Base-by-base conservation (phyloP, 2,329 filamentous ascomycete species). In the Balansia obtecta region DNA sequence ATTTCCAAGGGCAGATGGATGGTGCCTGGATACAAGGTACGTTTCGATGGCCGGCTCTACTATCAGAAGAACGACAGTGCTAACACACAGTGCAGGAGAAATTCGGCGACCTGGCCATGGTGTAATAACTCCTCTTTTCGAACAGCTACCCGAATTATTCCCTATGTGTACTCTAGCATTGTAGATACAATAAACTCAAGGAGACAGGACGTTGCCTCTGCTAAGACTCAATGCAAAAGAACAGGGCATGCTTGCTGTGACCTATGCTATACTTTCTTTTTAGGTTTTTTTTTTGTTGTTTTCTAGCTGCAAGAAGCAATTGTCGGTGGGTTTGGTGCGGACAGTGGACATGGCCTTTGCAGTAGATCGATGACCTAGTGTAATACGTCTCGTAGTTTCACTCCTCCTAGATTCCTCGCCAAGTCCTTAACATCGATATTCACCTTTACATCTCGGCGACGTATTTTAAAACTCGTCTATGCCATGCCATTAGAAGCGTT, bases 1-100 rank as follows among this genome's bases (percentile, higher is more conserved):
- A 90, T 98, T 58, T 88, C 88, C 71, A 96, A 94, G 85, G 91
- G 91, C 71, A 88, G 89, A 82, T 98, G 93, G 93, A 81, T 84
- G 76, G 90, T 95, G 66, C 90, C 93, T 57, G 93, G 93, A 68
- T 98, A 98, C 86, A 95, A 96, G 88, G 91, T 91, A 76, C 63
- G 84, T 67, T 52, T 6, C 22, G 16, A 37, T 11, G 32, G 12
- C 18, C 42, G 1, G 9, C 15, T 39, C 30, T 27, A 32, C 27
- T 9, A 30, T 3, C 41, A 10, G 16, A 22, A 27, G 34, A 4
- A 20, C 12, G 27, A n/a, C 30, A 39, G 33, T 45, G 33, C 76
- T 85, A 68, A 84, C 68, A 51, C 56, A 54, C 59, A 45, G 45
- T 64, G 59, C 64, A 97, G 91, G 93, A 98, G 82, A 95, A 90